Evolutionary conservation across 2,329 filamentous ascomycete genomes (phyloP).

Genomic region (Myriosclerotinia scirpicola): DNA sequence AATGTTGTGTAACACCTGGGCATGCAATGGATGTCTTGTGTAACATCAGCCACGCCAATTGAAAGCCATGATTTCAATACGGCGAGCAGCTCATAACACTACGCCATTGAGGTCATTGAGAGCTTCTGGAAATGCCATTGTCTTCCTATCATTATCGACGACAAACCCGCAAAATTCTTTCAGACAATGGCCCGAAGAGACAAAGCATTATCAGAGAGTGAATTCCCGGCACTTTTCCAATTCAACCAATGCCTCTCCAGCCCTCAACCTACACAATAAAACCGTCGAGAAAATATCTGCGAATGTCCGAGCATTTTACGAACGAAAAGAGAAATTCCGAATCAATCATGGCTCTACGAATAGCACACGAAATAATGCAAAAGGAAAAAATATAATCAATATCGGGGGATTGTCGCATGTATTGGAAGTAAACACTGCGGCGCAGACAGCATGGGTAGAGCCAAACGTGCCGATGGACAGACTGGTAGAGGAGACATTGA

Average conservation of each 20-base stretch:
- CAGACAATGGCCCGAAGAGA: neutral
- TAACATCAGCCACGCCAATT: constrained; percentile 10
- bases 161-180: constrained; percentile 9
- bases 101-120: constrained; percentile 1
- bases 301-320: constrained; percentile 49
- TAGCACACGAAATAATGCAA: constrained; percentile 48
- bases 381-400: constrained; percentile 46
- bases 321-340: constrained; percentile 51
- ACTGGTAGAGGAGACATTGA: constrained; percentile 57
- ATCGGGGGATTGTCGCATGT: constrained; percentile 51
- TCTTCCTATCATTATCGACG: neutral
- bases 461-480: constrained; percentile 69
- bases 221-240: neutral
- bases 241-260: neutral
- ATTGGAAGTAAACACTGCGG: constrained; percentile 45
- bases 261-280: constrained; percentile 42
- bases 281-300: constrained; percentile 48
- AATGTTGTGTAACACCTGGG: neutral
- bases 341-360: constrained; percentile 59
- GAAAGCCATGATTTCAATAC: constrained; percentile 11
- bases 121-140: too few relatives aligned
- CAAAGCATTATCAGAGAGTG: neutral
- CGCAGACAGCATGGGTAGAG: constrained; percentile 56
- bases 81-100: neutral
- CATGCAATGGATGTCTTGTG: too few relatives aligned